Conservation (phyloP, 192 early-diverging fungal species). For the Rhizophlyctis rosea region DNA sequence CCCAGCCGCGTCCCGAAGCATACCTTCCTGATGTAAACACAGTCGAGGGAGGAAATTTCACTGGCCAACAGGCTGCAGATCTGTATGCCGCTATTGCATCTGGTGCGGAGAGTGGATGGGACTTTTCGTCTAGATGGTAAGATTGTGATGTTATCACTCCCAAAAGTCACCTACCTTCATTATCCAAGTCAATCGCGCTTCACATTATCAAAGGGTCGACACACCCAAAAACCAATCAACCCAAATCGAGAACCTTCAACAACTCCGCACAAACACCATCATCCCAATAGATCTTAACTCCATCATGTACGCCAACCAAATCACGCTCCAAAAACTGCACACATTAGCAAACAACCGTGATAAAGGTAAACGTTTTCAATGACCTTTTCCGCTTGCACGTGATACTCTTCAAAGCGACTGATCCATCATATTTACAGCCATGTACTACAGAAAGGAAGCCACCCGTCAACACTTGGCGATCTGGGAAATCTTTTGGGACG, state of each 20-base stretch:
- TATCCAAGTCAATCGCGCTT: neutral
- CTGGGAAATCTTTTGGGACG: slow-evolving; percentile 51
- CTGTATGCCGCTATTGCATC: slow-evolving; percentile 66
- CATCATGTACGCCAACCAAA: slow-evolving; percentile 60
- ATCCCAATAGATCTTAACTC: slow-evolving; percentile 72
- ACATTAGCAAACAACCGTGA: slow-evolving; percentile 8
- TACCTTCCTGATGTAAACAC: slow-evolving; percentile 59
- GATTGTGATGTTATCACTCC: no score
- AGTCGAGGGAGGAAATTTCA: slow-evolving; percentile 37
- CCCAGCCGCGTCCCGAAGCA: slow-evolving; percentile 62
- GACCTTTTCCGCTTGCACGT: no score
- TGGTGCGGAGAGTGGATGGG: slow-evolving; percentile 72
- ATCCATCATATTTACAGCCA: no score
- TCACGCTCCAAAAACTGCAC: slow-evolving; percentile 25
- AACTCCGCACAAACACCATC: slow-evolving; percentile 52
- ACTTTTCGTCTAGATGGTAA: slow-evolving; percentile 68
- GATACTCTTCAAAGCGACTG: no score
- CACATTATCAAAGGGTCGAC: slow-evolving; percentile 19
- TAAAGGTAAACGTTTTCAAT: no score
- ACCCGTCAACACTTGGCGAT: slow-evolving; percentile 43
- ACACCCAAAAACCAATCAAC: slow-evolving; percentile 9
- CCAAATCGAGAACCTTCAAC: slow-evolving; percentile 39
- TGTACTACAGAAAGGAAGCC: slow-evolving; percentile 34
- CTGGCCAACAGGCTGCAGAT: slow-evolving; percentile 10
- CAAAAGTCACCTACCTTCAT: no score